Evolutionary conservation across 441 rosid genomes (phyloP), one percentile per base, ranked within the genome.

Genomic region (Monsonia emarginata): DNA sequence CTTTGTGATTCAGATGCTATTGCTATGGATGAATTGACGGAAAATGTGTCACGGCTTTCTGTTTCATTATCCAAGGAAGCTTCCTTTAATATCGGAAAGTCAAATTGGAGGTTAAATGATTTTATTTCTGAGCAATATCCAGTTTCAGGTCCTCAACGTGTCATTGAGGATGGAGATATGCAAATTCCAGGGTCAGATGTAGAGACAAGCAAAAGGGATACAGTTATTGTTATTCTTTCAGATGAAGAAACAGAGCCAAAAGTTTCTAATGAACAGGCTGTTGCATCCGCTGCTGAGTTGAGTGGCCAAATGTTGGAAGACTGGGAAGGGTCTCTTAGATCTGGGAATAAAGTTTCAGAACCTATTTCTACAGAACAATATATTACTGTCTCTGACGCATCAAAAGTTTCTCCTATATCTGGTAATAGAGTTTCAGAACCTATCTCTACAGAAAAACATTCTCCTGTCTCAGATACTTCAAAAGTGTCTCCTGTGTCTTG

Each of bases 31-130:
- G 87, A 82, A 59, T 75, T 95, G 78, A 72, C 70, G 65, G 87
- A 87, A 69, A 81, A 85, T 78, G 82, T 86, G 70, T 88, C 95
- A 31, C 72, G 59, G 65, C 97, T 91, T 68, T 74, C 82, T 68
- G 80, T 87, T 78, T 73, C 77, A 68, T 81, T 85, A 75, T 79
- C 82, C 34, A 75, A 74, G 75, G 84, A 79, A 72, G 66, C 74
- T 65, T 67, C 80, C 63, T 42, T 30, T 70, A 61, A 62, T 69
- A 16, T 8, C 71, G 78, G 63, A 65, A 66, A 61, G 38, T 61
- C 69, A 42, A 66, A 58, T 61, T 74, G 69, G 67, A 65, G 66
- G 63, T 69, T 80, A 21, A 79, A 65, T 34, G 69, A 73, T 46
- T 16, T 65, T 65, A 57, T 77, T 36, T 63, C 25, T 63, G 65